Evolutionary conservation across 176 grass and related monocot genomes (phyloP), one percentile per base, ranked within the genome.

Genomic region (Avena atlantica): DNA sequence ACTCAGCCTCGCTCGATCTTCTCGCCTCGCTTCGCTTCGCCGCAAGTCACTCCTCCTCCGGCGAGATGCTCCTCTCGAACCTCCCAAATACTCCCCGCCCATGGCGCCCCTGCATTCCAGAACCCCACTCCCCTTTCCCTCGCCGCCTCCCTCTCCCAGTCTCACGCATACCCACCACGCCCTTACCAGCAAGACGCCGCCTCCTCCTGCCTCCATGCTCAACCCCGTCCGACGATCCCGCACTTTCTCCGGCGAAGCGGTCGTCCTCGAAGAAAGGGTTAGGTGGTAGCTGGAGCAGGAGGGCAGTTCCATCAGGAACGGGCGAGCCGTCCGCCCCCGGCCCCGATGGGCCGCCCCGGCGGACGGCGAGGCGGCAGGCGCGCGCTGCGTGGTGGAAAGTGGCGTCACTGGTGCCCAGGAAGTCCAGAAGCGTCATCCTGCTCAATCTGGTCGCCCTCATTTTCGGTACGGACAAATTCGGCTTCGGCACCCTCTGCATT

Each of bases 371-470:
- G 83, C 63, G 83, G 34, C 64, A 6, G 51, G 59, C 40, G 74
- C 80, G 84, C 47, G 59, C 60, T 2, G 80, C 76, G 14, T 87
- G 80, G 80, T 27, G 84, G 15, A 92, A 89, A 68, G 50, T 75
- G 23, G 47, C 50, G 5, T 89, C 75, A 2, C 84, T 16, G 40
- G n/a, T 87, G 57, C 84, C 87, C 83, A 80, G 80, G 80, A 92
- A 87, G 75, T 59, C 84, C 12, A 60, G 80, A 80, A 92, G 87
- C 75, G 4, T 89, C 80, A 29, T 92, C 12, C 24, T 92, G 12
- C 91, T 92, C 42, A 89, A 92, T 4, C 59, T 92, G 15, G 49
- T 92, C 60, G 74, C 84, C 67, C 8, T 92, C 14, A 80, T 92
- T 13, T 92, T 89, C 8, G 91, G 91, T 92, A 92, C 44, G 68